Percentiles rank a stretch among this genome's conserved stretches.
Conservation (phyloP, 148 eudicot genomes). For the Nepenthes mirabilis region DNA sequence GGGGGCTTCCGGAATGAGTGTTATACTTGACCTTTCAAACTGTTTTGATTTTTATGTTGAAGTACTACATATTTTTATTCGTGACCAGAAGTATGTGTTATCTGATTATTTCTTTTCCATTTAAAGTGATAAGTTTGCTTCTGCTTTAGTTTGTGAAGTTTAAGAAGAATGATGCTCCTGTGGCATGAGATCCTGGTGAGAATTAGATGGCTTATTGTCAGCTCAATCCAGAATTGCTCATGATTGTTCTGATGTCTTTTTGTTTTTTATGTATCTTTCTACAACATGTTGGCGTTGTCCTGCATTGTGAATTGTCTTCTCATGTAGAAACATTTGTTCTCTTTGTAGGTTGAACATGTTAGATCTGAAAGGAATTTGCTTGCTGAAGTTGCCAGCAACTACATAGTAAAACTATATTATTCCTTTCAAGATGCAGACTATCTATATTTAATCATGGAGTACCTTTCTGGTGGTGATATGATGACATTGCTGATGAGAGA, state of each 20-base stretch:
- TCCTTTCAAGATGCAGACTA: slow-evolving; percentile 71
- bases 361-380: slow-evolving; percentile 65
- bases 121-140: no score
- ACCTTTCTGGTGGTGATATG: slow-evolving; percentile 72
- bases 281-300: not conserved
- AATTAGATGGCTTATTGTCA: not conserved
- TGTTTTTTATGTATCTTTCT: not conserved
- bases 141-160: not conserved
- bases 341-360: slow-evolving; percentile 57
- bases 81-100: no score
- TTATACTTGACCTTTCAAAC: no score
- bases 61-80: no score
- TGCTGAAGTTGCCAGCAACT: slow-evolving; percentile 59
- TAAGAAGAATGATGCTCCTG: no score
- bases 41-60: no score
- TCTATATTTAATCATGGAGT: slow-evolving; percentile 62
- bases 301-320: not conserved
- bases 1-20: no score
- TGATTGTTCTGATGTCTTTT: no score
- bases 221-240: no score
- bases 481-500: slow-evolving; percentile 70
- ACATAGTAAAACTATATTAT: slow-evolving; percentile 54
- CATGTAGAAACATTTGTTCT: slow-evolving; percentile 3
- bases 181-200: no score
- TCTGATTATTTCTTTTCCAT: no score